Conservation (phyloP, 257 asterid genomes). For the Petrea volubilis region DNA sequence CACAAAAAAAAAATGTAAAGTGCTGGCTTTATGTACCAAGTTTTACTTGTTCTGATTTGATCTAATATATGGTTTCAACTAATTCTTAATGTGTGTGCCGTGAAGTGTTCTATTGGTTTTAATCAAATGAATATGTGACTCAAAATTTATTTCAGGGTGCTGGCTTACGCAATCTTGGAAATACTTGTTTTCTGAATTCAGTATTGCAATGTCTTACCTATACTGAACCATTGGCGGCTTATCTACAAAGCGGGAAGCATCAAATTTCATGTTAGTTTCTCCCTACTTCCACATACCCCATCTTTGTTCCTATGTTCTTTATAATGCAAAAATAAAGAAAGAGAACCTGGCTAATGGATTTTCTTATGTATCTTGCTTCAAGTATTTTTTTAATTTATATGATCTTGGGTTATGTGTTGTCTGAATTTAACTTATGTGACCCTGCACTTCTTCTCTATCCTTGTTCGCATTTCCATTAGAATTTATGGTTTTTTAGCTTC, state of each 20-base stretch:
- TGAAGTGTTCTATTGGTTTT: background rate
- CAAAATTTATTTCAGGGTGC: slow-evolving; percentile 77
- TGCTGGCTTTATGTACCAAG: background rate
- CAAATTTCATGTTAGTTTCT: slow-evolving; percentile 79
- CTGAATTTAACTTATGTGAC: background rate
- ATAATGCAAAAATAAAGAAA: background rate
- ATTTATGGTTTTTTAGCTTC: background rate
- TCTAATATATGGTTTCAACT: background rate
- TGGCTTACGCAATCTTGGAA: slow-evolving; percentile 95
- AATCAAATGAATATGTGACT: slow-evolving; percentile 16
- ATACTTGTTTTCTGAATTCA: slow-evolving; percentile 91
- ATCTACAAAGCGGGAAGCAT: slow-evolving; percentile 96
- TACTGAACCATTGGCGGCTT: slow-evolving; percentile 97
- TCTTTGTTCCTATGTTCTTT: background rate
- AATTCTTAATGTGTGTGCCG: background rate
- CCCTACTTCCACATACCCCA: background rate
- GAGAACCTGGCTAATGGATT: background rate
- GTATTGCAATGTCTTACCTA: slow-evolving; percentile 95
- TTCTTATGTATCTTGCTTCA: background rate
- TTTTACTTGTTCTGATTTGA: background rate
- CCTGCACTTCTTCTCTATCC: background rate
- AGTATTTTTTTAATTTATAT: background rate
- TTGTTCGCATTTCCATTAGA: background rate
- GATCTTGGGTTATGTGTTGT: background rate
- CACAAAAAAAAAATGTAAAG: background rate